These are phyloP conservation scores for Malus sieversii DNA, from an alignment of 306 rosid species.

Conservation along the genomic window DNA sequence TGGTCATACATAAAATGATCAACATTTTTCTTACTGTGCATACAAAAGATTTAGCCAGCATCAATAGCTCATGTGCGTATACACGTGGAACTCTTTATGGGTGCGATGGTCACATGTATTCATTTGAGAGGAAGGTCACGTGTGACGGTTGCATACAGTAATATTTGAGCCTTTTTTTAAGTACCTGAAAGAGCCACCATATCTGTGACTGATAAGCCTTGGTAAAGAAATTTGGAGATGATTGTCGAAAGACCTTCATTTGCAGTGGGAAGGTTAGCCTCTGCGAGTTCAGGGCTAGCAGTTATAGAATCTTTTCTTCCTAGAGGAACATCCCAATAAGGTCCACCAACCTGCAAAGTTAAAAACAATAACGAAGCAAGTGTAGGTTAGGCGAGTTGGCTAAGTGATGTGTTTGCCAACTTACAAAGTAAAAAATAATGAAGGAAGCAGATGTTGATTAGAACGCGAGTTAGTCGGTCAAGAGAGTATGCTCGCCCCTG, in stretches of 20 bases:
- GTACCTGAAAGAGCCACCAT: constrained; percentile 81
- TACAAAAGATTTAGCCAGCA: not conserved
- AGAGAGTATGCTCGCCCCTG: not conserved
- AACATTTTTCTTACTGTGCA: no score
- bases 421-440: not conserved
- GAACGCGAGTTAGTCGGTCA: not conserved
- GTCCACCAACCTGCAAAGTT: constrained; percentile 77
- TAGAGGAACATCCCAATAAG: constrained; percentile 90
- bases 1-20: not conserved
- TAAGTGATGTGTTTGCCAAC: not conserved
- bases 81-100: no score
- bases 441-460: not conserved
- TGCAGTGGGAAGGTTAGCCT: constrained; percentile 55
- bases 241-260: constrained; percentile 43
- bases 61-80: no score
- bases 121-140: not conserved
- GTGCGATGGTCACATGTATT: no score
- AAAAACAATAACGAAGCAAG: not conserved
- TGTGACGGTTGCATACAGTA: not conserved
- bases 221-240: constrained; percentile 75
- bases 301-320: constrained; percentile 89
- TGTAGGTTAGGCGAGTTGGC: not conserved
- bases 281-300: constrained; percentile 57
- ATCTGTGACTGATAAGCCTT: constrained; percentile 76
- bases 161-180: not conserved